A percentile compares a stretch with the other conserved stretches of the same genome.
phyloP scores from a whole-genome alignment of 805 yeast genomes.

The Candida easanensis region DNA sequence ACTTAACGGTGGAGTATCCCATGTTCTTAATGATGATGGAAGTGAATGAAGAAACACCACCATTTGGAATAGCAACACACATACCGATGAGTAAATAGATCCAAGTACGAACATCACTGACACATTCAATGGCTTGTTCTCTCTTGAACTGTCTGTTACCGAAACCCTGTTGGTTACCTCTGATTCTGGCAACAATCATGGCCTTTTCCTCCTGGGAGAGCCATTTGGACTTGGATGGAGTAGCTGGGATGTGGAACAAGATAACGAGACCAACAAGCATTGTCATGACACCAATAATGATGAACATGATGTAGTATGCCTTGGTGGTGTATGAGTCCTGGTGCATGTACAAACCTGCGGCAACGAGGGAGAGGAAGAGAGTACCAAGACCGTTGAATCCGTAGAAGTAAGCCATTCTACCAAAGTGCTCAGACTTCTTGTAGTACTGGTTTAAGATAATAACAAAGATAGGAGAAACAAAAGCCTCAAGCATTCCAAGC shows the following conservation, averaged over 20 bases:
- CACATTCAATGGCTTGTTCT: constrained; percentile 29
- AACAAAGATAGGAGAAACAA: constrained; percentile 28
- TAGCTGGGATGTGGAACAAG: constrained; percentile 44
- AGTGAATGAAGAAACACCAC: constrained; percentile 44
- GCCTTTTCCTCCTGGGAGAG: constrained; percentile 38
- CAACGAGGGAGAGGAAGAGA: constrained; percentile 42
- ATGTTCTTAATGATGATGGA: constrained; percentile 38
- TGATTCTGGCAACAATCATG: constrained; percentile 41
- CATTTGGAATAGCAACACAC: constrained; percentile 38
- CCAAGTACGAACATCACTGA: constrained; percentile 41
- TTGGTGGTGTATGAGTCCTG: constrained; percentile 33
- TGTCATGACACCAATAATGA: constrained; percentile 54
- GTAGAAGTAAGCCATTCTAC: constrained; percentile 32
- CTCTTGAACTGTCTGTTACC: constrained; percentile 38
- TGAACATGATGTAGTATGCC: constrained; percentile 52
- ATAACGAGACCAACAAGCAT: constrained; percentile 41
- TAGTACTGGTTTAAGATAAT: constrained; percentile 22
- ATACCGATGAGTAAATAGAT: constrained; percentile 32
- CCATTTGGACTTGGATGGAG: constrained; percentile 40
- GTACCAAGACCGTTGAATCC: constrained; percentile 33
- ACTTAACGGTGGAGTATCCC: constrained; percentile 34
- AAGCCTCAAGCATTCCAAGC: constrained; percentile 50
- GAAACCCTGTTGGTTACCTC: constrained; percentile 42
- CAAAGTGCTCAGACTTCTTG: constrained; percentile 29
- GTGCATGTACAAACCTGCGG: constrained; percentile 35